Evolutionary conservation across 176 grass and related monocot genomes (phyloP).

Genomic region (Carex parvula): DNA sequence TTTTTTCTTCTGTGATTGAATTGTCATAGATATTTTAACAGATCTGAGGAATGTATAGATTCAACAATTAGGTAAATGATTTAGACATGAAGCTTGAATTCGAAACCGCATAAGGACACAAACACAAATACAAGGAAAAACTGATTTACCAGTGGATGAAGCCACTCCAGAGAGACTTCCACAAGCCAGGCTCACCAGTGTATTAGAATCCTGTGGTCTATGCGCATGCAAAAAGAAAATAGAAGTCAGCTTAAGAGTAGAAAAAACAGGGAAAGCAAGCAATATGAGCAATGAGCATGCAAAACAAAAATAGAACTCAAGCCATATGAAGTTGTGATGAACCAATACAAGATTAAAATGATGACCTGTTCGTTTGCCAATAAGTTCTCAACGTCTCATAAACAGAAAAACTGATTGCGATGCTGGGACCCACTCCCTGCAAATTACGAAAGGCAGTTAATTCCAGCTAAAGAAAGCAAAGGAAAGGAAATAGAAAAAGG

Average conservation of each 20-base stretch:
- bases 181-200: slow-evolving; percentile 74
- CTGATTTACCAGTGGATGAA: slow-evolving; percentile 74
- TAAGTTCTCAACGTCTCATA: slow-evolving; percentile 86
- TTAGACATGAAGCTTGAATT: slow-evolving; percentile 15
- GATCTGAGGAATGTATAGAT: neutral
- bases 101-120: neutral
- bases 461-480: neutral
- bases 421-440: slow-evolving; percentile 91
- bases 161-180: slow-evolving; percentile 93
- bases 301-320: neutral
- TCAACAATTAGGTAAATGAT: neutral
- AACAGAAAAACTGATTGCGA: slow-evolving; percentile 90
- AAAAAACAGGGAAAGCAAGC: slow-evolving; percentile 2
- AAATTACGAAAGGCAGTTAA: slow-evolving; percentile 9
- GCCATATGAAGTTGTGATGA: neutral
- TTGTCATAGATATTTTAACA: neutral
- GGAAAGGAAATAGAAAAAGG: neutral
- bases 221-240: neutral
- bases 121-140: neutral
- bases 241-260: neutral
- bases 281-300: too few relatives aligned
- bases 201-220: slow-evolving; percentile 71
- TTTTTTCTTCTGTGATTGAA: neutral
- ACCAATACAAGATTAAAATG: slow-evolving; percentile 13
- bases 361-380: slow-evolving; percentile 79